Conservation (phyloP, 1,284 basidiomycete genomes). For the Naganishia sp. region DNA sequence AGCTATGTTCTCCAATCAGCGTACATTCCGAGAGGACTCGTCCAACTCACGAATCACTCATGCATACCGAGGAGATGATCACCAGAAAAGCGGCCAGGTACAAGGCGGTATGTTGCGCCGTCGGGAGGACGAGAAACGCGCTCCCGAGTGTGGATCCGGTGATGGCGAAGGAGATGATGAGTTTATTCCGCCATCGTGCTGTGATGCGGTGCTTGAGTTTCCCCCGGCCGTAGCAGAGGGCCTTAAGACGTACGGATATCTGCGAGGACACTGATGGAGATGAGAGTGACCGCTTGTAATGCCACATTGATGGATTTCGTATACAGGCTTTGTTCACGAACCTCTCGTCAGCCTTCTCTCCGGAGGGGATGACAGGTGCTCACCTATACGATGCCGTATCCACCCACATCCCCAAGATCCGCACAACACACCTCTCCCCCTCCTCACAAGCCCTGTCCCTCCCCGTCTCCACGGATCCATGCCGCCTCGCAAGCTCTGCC, state of each 20-base stretch:
- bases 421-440: slow-evolving; percentile 45
- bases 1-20: slow-evolving; percentile 32
- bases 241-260: slow-evolving; percentile 69
- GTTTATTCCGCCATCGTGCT: slow-evolving; percentile 74
- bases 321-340: slow-evolving; percentile 64
- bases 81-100: slow-evolving; percentile 62
- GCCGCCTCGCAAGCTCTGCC: slow-evolving; percentile 50
- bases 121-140: slow-evolving; percentile 71
- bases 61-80: slow-evolving; percentile 74
- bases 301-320: slow-evolving; percentile 81
- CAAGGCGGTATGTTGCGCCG: slow-evolving; percentile 63
- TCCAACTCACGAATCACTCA: slow-evolving; percentile 63
- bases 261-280: slow-evolving; percentile 83
- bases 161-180: slow-evolving; percentile 72
- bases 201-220: slow-evolving; percentile 7
- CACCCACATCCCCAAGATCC: slow-evolving; percentile 65
- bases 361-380: slow-evolving; percentile 36
- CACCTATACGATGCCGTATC: slow-evolving; percentile 86
- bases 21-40: no score
- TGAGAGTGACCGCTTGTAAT: slow-evolving; percentile 82
- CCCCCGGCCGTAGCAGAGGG: no score
- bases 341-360: not conserved
- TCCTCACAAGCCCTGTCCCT: not conserved
- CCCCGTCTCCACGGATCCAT: slow-evolving; percentile 45
- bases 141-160: slow-evolving; percentile 67